Percentiles rank a stretch among this genome's conserved stretches.
phyloP scores from a whole-genome alignment of 75 land plant genomes.

The Chamaecyparis obtusa region DNA sequence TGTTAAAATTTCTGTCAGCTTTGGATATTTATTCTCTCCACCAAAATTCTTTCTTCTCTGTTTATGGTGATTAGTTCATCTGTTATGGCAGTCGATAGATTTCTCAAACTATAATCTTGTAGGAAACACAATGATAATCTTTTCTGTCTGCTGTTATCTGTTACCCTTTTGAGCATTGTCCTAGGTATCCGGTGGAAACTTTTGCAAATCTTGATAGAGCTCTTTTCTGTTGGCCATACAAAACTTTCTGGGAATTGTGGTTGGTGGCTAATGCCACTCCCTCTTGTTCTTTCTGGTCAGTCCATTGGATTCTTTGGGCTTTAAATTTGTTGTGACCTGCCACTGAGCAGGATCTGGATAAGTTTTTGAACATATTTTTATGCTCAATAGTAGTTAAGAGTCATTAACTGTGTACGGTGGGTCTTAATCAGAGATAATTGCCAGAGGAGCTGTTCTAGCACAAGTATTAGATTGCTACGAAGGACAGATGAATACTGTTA shows the following conservation, averaged over 20 bases:
- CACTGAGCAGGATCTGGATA: neutral
- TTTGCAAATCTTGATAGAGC: neutral
- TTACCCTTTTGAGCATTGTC: neutral
- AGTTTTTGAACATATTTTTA: neutral
- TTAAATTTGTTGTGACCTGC: neutral
- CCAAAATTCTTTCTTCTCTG: too few species aligned
- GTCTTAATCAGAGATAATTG: neutral
- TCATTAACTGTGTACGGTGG: neutral
- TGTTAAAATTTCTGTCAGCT: neutral
- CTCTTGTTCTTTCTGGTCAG: neutral
- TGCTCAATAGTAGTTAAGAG: neutral
- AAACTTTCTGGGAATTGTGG: neutral
- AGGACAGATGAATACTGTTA: neutral
- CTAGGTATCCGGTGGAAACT: neutral
- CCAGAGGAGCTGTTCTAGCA: neutral
- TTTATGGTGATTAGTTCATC: neutral
- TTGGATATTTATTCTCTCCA: neutral
- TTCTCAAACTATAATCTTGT: neutral
- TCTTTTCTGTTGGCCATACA: neutral
- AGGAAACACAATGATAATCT: neutral
- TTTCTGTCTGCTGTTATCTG: neutral
- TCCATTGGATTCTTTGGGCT: neutral
- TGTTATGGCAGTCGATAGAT: neutral
- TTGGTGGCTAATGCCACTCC: neutral
- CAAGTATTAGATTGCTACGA: neutral